These are phyloP conservation scores for Candida xiaguanensis DNA, from an alignment of 805 yeast species.

Conservation along the genomic window DNA sequence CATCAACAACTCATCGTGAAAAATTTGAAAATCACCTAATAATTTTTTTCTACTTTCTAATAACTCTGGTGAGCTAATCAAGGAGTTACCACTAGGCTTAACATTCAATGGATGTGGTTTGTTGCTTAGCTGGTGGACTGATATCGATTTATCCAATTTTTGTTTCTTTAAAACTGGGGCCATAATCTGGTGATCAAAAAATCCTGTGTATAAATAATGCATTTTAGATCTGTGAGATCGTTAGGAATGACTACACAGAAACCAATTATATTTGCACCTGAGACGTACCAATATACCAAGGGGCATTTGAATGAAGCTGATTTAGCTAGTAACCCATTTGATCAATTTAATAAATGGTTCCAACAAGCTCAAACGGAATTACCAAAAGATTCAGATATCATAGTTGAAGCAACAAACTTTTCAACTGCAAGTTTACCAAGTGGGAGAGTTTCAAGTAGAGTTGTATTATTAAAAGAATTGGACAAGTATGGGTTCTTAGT, in stretches of 20 bases:
- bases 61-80: conserved; percentile 26
- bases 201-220: too few species aligned
- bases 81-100: conserved; percentile 69
- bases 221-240: conserved; percentile 1
- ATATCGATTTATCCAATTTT: conserved; percentile 10
- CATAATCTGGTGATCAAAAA: conserved; percentile 3
- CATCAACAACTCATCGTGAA: conserved; percentile 65
- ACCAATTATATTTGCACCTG: conserved; percentile 66
- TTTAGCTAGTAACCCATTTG: conserved; percentile 58
- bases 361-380: conserved; percentile 29
- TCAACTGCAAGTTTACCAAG: conserved; percentile 85
- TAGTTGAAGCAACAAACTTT: conserved; percentile 85
- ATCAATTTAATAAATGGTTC: conserved; percentile 84
- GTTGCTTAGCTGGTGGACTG: conserved; percentile 25
- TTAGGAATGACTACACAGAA: conserved; percentile 12
- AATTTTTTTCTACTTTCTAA: conserved; percentile 21
- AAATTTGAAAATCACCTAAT: conserved; percentile 50
- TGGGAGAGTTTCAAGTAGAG: conserved; percentile 85
- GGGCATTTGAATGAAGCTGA: conserved; percentile 53
- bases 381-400: conserved; percentile 41
- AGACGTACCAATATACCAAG: conserved; percentile 82
- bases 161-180: neutral
- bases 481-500: conserved; percentile 81
- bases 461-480: conserved; percentile 84
- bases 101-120: conserved; percentile 69